A percentile compares a stretch with the other conserved stretches of the same genome.
These are phyloP conservation scores for Lyophyllum shimeji DNA, from an alignment of 768 basidiomycete genomes.

Conservation along the genomic window DNA sequence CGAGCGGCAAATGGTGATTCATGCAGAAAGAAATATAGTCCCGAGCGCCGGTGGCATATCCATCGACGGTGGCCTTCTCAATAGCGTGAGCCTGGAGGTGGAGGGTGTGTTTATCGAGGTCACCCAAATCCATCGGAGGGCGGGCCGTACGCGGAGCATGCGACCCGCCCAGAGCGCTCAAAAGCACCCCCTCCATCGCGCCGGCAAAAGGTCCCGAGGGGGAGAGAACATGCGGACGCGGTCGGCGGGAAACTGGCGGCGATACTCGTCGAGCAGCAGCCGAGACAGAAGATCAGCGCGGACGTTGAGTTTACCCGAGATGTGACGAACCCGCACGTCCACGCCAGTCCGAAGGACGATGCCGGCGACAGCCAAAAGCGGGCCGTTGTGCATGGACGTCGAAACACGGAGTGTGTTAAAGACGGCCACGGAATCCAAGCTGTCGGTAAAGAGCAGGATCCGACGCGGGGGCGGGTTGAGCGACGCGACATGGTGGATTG, in stretches of 20 bases:
- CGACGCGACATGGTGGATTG: background rate
- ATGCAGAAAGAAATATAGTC: constrained; percentile 10
- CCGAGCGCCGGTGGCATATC: constrained; percentile 15
- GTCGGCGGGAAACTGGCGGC: constrained; percentile 13
- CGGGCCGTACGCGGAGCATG: background rate
- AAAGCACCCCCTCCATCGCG: constrained; percentile 20
- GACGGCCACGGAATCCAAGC: background rate
- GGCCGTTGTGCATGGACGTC: background rate
- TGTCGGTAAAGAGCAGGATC: background rate
- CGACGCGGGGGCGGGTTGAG: background rate
- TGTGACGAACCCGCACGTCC: constrained; percentile 16
- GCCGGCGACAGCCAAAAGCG: background rate
- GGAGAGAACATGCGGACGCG: constrained; percentile 21
- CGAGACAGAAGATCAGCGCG: constrained; percentile 18
- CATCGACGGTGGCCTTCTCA: constrained; percentile 14
- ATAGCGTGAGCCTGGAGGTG: constrained; percentile 15
- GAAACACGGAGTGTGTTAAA: background rate
- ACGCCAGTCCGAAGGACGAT: constrained; percentile 16
- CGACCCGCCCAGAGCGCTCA: constrained; percentile 12
- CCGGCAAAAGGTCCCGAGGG: constrained; percentile 6
- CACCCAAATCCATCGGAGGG: background rate
- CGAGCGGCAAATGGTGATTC: constrained; percentile 4
- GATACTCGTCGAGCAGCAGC: constrained; percentile 16
- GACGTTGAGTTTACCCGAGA: constrained; percentile 16
- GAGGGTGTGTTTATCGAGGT: background rate